phyloP scores from a whole-genome alignment of 192 early-diverging fungal species.

The Chytriomyces confervae region DNA sequence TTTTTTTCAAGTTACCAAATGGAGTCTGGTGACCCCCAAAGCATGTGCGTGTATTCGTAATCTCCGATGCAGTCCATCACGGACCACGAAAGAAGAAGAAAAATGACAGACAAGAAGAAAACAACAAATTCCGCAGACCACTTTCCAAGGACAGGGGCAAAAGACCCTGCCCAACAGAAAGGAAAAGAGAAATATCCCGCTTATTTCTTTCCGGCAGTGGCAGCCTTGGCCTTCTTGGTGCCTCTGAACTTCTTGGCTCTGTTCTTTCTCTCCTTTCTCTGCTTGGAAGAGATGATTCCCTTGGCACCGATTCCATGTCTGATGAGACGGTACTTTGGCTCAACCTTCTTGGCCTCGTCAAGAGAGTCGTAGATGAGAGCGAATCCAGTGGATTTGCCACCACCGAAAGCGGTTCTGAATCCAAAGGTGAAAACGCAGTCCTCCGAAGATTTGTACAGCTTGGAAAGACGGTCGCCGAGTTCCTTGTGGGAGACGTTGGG shows the following conservation, averaged over 20 bases:
- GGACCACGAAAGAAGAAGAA: no score
- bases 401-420: conserved; percentile 95
- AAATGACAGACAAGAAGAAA: no score
- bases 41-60: no score
- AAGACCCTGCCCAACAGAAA: no score
- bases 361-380: conserved; percentile 94
- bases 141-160: no score
- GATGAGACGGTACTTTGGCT: conserved; percentile 96
- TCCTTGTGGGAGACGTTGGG: conserved; percentile 93
- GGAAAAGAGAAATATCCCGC: neutral
- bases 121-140: no score
- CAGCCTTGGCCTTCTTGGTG: conserved; percentile 81
- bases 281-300: conserved; percentile 86
- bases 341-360: conserved; percentile 95
- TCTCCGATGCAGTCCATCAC: no score
- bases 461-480: conserved; percentile 90
- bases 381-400: conserved; percentile 94
- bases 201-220: conserved; percentile 34
- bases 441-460: conserved; percentile 92
- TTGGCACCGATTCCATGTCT: conserved; percentile 74
- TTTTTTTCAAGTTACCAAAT: no score
- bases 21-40: no score
- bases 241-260: conserved; percentile 97
- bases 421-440: conserved; percentile 91
- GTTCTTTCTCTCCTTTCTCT: conserved; percentile 99